These are phyloP conservation scores for Poa annua DNA, from an alignment of 176 grass and related monocot genomes.

Conservation along the genomic window DNA sequence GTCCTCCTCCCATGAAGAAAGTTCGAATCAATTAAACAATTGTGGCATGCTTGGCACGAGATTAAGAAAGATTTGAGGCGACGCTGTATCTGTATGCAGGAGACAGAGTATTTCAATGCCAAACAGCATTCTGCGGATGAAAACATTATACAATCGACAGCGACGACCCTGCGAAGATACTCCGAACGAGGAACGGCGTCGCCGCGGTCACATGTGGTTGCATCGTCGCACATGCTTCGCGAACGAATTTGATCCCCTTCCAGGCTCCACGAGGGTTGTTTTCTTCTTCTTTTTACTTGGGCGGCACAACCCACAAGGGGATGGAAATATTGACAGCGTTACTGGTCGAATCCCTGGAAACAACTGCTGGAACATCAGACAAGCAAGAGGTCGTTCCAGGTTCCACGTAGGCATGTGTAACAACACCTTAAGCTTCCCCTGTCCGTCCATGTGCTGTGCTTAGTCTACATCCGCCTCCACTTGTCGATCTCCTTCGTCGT, in stretches of 20 bases:
- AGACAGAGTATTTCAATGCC: slow-evolving; percentile 31
- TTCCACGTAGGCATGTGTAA: slow-evolving; percentile 3
- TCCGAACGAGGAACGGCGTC: slow-evolving; percentile 31
- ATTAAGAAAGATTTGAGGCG: slow-evolving; percentile 22
- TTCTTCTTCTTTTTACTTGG: not conserved
- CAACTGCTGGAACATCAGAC: slow-evolving; percentile 30
- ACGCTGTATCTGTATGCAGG: too few species aligned
- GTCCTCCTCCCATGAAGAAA: slow-evolving; percentile 22
- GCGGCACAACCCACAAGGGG: not conserved
- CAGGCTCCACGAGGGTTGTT: not conserved
- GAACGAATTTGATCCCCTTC: slow-evolving; percentile 35
- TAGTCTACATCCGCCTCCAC: slow-evolving; percentile 67
- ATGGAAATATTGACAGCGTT: slow-evolving; percentile 37
- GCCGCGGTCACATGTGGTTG: slow-evolving; percentile 42
- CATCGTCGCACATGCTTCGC: slow-evolving; percentile 47
- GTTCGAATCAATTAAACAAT: slow-evolving; percentile 20
- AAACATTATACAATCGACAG: slow-evolving; percentile 20
- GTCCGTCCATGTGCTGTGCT: not conserved
- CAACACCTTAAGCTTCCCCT: not conserved
- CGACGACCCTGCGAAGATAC: slow-evolving; percentile 32
- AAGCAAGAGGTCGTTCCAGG: slow-evolving; percentile 14
- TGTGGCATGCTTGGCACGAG: slow-evolving; percentile 18
- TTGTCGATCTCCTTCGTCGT: slow-evolving; percentile 88
- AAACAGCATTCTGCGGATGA: slow-evolving; percentile 37
- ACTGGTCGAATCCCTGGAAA: slow-evolving; percentile 39